Evolutionary conservation across 2,329 filamentous ascomycete genomes (phyloP), one percentile per base, ranked within the genome.

Genomic region (Botryotinia narcissicola): DNA sequence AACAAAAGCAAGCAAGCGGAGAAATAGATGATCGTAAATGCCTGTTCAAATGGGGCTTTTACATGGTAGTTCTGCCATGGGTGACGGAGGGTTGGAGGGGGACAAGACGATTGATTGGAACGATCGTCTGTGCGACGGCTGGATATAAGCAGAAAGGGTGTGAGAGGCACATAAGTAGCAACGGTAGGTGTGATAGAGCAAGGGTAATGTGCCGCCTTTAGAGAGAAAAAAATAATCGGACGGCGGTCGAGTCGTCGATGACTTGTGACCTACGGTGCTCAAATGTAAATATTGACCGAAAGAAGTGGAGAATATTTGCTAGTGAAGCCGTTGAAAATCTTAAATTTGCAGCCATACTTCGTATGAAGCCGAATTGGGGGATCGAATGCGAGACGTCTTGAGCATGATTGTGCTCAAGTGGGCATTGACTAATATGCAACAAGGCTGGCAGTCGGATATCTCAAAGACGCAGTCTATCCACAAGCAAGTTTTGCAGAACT

Each of bases 71-170:
- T 51, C n/a, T 46, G 35, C 46, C 63, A 51, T 51, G 22, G 25
- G 46, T 54, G 32, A 68, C 25, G n/a, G 48, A 20, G n/a, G n/a
- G 29, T 29, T 68, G 66, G 66, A 57, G 66, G 66, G 48, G 66
- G 2, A 37, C 46, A 68, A 54, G 40, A 57, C n/a, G 66, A 68
- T 68, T 57, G 25, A 68, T 57, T 68, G 66, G 66, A 68, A 66
- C 29, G 48, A 57, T 54, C 44, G 32, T 44, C 32, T 51, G 46
- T 54, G 32, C 46, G 9, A 51, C 32, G 46, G 51, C 61, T 44
- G 25, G 37, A 29, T 57, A 18, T 57, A 42, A 42, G 66, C 35
- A 68, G 46, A 22, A 10, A 54, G 51, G 25, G 64, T 16, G 48
- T n/a, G 48, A 54, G 48, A 54, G 48, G 48, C 48, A 18, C 48